A percentile compares a stretch with the other conserved stretches of the same genome.
phyloP scores from a whole-genome alignment of 164 flowering plant species.

The Magnolia kwangsiensis region DNA sequence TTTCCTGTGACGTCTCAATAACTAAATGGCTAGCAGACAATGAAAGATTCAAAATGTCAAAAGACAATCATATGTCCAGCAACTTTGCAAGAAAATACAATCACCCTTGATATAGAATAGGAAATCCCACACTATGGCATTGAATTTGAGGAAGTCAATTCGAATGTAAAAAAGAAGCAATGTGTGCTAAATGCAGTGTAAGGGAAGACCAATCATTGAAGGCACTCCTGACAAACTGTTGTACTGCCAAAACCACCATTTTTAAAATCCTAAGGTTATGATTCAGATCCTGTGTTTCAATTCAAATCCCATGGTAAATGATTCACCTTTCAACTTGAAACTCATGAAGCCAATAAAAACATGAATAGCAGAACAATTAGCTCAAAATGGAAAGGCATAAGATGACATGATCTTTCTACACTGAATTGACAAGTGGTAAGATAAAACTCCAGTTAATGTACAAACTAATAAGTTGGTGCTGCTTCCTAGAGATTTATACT shows the following conservation, averaged over 20 bases:
- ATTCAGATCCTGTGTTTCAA: neutral
- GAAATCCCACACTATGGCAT: neutral
- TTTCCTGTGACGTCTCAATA: constrained; percentile 81
- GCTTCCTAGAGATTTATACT: no score
- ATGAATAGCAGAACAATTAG: neutral
- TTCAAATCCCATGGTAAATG: neutral
- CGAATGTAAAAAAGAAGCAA: no score
- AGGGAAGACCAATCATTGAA: no score
- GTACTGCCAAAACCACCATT: no score
- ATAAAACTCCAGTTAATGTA: no score
- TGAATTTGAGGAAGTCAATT: neutral
- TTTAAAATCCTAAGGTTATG: no score
- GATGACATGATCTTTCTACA: neutral
- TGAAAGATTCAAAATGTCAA: constrained; percentile 19
- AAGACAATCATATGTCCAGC: neutral
- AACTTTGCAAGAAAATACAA: neutral
- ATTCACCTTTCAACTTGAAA: neutral
- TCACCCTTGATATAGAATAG: neutral
- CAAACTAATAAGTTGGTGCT: no score
- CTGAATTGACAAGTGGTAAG: no score
- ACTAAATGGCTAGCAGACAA: constrained; percentile 66
- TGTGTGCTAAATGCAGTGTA: no score
- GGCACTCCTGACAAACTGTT: no score
- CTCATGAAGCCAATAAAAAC: neutral
- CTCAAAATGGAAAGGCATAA: neutral